Evolutionary conservation across 1,284 basidiomycete species (phyloP), one percentile per base, ranked within the genome.

Genomic region (Puccinia horiana): DNA sequence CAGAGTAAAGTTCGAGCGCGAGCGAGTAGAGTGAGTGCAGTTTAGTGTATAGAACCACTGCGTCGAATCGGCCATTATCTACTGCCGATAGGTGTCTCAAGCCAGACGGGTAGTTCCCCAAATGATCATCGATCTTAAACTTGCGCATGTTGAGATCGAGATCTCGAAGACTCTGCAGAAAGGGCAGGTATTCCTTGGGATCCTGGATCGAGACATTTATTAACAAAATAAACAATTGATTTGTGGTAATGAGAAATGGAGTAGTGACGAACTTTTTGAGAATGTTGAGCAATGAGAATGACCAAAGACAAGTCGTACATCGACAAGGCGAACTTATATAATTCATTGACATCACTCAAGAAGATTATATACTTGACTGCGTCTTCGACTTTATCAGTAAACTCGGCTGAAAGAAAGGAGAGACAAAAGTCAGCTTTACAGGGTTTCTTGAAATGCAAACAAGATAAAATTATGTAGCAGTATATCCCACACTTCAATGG

Each of bases 361-460:
- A 98, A 99, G 87, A 99, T 97, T 87, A 99, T 93, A 86, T 99
- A 99, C 87, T 96, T 98, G 85, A 98, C 93, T 1, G 96, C 96
- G 81, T 98, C 95, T 86, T 98, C 95, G 5, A 97, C 94, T 0
- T 94, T 88, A 54, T 91, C 90, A 0, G 92, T 91, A 84, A 94
- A 90, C 12, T 89, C 89, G 37, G 91, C 94, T 95, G 84, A 61
- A 40, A 73, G 9, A n/a, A 23, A 8, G n/a, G 6, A 18, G 37
- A 35, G 12, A 44, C 12, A 52, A 56, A 84, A 77, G 76, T 65
- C 23, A 69, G 44, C 23, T 18, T 18, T 5, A 26, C 11, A 29
- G 56, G 76, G 44, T 81, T 49, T 0, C 44, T 76, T 67, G 5
- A 32, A 18, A 82, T 58, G n/a, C 4, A 47, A 8, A 8, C 52